These are phyloP conservation scores for Fusarium metavorans DNA, from an alignment of 2,329 filamentous ascomycete genomes.

Conservation along the genomic window DNA sequence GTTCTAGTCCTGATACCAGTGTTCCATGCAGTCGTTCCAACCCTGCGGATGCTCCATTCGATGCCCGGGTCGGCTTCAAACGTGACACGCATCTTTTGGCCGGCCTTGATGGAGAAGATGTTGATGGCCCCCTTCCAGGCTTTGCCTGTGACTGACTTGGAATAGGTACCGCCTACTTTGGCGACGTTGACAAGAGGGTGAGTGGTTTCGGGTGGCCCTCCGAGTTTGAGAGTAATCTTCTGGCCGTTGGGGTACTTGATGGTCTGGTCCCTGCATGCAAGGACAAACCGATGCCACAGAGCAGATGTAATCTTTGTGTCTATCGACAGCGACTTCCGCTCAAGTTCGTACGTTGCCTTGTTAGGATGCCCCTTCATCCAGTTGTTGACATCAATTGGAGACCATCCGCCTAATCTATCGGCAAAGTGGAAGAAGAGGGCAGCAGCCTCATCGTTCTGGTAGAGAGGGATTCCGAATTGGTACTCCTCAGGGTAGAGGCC, in stretches of 20 bases:
- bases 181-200: slow-evolving; percentile 1
- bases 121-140: slow-evolving; percentile 17
- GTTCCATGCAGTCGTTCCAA: slow-evolving; percentile 17
- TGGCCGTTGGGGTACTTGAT: slow-evolving; percentile 27
- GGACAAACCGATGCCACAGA: slow-evolving; percentile 21
- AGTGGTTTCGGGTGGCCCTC: background rate
- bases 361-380: slow-evolving; percentile 31
- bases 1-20: slow-evolving; percentile 1
- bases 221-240: slow-evolving; percentile 9
- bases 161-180: slow-evolving; percentile 1
- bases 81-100: slow-evolving; percentile 13
- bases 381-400: slow-evolving; percentile 10
- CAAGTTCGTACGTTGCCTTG: slow-evolving; percentile 16
- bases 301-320: slow-evolving; percentile 18
- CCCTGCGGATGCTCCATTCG: slow-evolving; percentile 25
- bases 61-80: slow-evolving; percentile 14
- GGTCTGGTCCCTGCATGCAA: slow-evolving; percentile 25
- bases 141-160: slow-evolving; percentile 4
- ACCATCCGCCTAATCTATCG: slow-evolving; percentile 19
- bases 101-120: slow-evolving; percentile 16
- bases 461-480: slow-evolving; percentile 2
- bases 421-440: slow-evolving; percentile 25
- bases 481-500: slow-evolving; percentile 17
- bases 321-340: slow-evolving; percentile 16
- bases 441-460: slow-evolving; percentile 15